Evolutionary conservation across 768 basidiomycete genomes (phyloP).

Genomic region (Pisolithus orientalis): DNA sequence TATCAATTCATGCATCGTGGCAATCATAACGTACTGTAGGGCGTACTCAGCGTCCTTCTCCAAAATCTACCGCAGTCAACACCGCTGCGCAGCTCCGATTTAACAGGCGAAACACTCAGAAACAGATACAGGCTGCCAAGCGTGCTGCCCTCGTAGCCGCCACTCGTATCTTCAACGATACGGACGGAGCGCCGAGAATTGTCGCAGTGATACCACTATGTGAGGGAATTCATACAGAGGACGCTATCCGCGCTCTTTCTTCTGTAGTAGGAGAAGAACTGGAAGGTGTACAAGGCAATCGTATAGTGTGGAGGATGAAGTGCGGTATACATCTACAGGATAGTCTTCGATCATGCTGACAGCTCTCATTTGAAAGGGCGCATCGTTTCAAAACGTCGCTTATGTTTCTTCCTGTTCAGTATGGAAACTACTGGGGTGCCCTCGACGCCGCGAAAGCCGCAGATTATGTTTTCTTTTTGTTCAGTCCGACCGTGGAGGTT

Average conservation of each 20-base stretch:
- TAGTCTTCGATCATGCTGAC: background rate
- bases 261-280: constrained; percentile 48
- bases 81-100: constrained; percentile 62
- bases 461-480: constrained; percentile 83
- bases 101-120: constrained; percentile 80
- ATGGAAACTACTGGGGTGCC: constrained; percentile 65
- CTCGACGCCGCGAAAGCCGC: constrained; percentile 84
- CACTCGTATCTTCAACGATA: constrained; percentile 72
- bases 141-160: constrained; percentile 60
- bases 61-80: constrained; percentile 44
- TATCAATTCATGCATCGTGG: background rate
- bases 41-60: constrained; percentile 47
- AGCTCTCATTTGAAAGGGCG: constrained; percentile 40
- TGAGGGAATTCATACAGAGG: constrained; percentile 49
- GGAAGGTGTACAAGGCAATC: constrained; percentile 7
- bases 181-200: constrained; percentile 76
- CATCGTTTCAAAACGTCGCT: constrained; percentile 88
- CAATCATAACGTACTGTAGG: constrained; percentile 33
- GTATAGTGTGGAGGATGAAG: constrained; percentile 57
- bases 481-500: constrained; percentile 82
- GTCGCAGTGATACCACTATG: constrained; percentile 85
- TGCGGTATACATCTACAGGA: constrained; percentile 26
- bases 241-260: constrained; percentile 51
- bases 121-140: constrained; percentile 74
- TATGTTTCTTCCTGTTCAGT: constrained; percentile 76